A percentile compares a stretch with the other conserved stretches of the same genome.
Conservation (phyloP, 179 eudicot genomes). For the Silene vulgaris region DNA sequence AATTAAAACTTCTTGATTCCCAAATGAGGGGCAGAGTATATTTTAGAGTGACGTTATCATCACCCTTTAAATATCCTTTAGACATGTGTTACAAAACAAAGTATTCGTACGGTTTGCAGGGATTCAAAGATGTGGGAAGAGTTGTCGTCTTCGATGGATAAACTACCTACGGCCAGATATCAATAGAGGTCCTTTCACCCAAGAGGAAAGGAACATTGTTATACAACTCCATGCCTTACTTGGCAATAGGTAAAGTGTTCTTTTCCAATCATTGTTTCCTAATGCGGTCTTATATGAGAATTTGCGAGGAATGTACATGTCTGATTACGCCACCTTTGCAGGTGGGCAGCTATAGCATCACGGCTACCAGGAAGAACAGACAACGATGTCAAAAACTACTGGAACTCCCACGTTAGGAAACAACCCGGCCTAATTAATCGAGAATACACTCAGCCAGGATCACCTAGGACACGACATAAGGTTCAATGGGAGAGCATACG, state of each 20-base stretch:
- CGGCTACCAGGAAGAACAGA: conserved; percentile 37
- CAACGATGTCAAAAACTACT: conserved; percentile 35
- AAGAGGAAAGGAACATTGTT: conserved; percentile 23
- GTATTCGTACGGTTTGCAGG: conserved; percentile 12
- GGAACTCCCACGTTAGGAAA: conserved; percentile 23
- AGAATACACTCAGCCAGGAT: conserved; percentile 8
- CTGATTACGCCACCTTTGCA: not conserved
- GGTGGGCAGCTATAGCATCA: conserved; percentile 40
- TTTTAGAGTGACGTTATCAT: too few relatives aligned
- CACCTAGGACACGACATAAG: conserved; percentile 23
- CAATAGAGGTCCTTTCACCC: conserved; percentile 27
- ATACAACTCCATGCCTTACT: conserved; percentile 32
- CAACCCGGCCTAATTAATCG: not conserved
- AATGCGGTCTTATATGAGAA: not conserved
- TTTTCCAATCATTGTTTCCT: too few relatives aligned
- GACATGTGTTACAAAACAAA: too few relatives aligned
- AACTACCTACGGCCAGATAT: conserved; percentile 29
- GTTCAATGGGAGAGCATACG: conserved; percentile 35
- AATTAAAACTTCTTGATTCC: too few relatives aligned
- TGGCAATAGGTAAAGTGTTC: conserved; percentile 27
- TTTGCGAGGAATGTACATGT: not conserved
- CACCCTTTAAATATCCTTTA: too few relatives aligned
- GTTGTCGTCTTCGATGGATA: conserved; percentile 35
- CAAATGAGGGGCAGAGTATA: too few relatives aligned
- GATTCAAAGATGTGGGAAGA: conserved; percentile 28